phyloP scores from a whole-genome alignment of 2,329 filamentous ascomycete species.

The Beauveria rudraprayagi region DNA sequence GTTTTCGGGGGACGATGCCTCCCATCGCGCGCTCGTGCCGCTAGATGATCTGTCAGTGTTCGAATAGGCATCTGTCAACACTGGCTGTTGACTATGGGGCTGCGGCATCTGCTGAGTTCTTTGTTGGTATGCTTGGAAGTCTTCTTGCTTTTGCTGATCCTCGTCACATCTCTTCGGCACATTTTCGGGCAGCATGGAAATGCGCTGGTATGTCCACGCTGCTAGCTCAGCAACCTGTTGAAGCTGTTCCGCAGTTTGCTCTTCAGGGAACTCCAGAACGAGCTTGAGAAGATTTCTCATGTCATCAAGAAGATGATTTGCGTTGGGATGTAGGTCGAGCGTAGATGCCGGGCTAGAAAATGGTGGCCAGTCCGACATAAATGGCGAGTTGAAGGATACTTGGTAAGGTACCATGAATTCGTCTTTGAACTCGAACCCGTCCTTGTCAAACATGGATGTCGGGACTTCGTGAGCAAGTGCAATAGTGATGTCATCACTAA shows the following conservation, averaged over 20 bases:
- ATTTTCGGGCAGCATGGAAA: conserved; percentile 26
- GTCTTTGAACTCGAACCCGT: conserved; percentile 35
- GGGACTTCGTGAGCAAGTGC: conserved; percentile 38
- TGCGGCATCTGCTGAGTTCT: not conserved
- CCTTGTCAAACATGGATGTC: conserved; percentile 32
- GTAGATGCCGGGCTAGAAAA: conserved; percentile 35
- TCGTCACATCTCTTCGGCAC: conserved; percentile 13
- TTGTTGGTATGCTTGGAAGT: conserved; percentile 11
- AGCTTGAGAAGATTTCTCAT: conserved; percentile 39
- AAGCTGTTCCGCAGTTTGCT: conserved; percentile 27
- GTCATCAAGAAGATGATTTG: conserved; percentile 43
- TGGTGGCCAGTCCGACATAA: conserved; percentile 33
- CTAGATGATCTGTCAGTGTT: not conserved
- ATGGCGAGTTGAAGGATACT: conserved; percentile 38
- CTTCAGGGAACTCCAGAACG: conserved; percentile 31
- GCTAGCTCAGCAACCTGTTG: conserved; percentile 32
- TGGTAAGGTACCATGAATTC: conserved; percentile 31
- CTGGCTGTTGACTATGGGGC: not conserved
- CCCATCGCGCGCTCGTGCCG: conserved; percentile 14
- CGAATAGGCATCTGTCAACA: not conserved
- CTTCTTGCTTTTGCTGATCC: not conserved
- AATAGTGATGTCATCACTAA: conserved; percentile 39
- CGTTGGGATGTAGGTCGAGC: conserved; percentile 36
- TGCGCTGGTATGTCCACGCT: conserved; percentile 31
- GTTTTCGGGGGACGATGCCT: conserved; percentile 2